Evolutionary conservation across 129 eudicot genomes (phyloP).

Genomic region (Saposhnikovia divaricata): DNA sequence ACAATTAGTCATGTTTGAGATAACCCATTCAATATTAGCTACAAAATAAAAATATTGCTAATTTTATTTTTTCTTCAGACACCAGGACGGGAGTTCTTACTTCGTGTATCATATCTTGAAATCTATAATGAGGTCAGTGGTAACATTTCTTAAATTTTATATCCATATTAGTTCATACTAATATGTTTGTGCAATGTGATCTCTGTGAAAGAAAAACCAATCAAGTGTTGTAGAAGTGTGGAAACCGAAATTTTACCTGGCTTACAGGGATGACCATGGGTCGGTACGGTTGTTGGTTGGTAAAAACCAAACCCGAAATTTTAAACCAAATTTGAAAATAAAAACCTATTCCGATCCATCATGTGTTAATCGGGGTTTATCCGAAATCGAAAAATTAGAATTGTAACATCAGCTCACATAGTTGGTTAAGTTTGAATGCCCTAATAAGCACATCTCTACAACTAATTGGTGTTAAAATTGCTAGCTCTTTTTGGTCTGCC

Average conservation of each 20-base stretch:
- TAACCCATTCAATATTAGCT: neutral
- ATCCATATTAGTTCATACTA: neutral
- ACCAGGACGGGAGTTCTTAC: slow-evolving; percentile 93
- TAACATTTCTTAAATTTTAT: slow-evolving; percentile 7
- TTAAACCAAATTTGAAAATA: neutral
- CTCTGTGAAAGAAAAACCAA: neutral
- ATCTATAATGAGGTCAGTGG: slow-evolving; percentile 90
- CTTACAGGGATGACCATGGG: neutral
- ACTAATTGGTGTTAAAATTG: too few relatives aligned
- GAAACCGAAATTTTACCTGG: neutral
- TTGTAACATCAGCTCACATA: neutral
- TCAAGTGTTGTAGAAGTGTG: neutral
- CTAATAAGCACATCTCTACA: neutral
- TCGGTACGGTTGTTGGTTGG: neutral
- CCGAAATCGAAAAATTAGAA: neutral
- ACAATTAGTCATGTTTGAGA: neutral
- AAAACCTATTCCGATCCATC: neutral
- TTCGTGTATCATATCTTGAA: slow-evolving; percentile 94
- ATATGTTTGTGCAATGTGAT: neutral
- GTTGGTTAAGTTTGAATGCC: neutral
- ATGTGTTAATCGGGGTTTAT: neutral
- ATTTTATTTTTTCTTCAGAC: slow-evolving; percentile 50
- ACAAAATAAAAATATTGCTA: slow-evolving; percentile 1
- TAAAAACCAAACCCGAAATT: neutral
- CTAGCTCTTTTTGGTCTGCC: too few relatives aligned